These are phyloP conservation scores for Pythium sukuiense DNA, from an alignment of 352 stramenopile genomes.

Conservation along the genomic window DNA sequence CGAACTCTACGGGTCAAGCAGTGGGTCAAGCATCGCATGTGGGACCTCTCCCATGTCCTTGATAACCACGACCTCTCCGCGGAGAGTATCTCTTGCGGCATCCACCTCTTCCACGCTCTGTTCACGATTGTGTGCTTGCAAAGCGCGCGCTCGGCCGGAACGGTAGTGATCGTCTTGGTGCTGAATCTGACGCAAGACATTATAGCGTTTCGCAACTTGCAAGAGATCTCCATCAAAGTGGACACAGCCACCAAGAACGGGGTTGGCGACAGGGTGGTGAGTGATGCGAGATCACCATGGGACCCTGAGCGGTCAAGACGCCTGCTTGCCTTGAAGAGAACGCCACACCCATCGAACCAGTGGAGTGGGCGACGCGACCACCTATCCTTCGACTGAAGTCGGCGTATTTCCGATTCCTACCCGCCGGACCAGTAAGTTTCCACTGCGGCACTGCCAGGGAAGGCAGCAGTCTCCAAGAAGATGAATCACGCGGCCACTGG, in stretches of 20 bases:
- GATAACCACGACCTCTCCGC: constrained; percentile 31
- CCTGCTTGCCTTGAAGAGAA: too few species aligned
- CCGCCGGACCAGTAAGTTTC: too few species aligned
- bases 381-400: background rate
- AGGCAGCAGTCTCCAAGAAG: too few species aligned
- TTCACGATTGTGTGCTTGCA: constrained; percentile 41
- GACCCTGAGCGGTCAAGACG: too few species aligned
- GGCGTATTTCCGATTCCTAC: background rate
- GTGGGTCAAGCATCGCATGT: constrained; percentile 14
- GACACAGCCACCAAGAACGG: too few species aligned
- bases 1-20: constrained; percentile 31
- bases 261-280: too few species aligned
- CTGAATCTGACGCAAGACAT: constrained; percentile 28
- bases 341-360: too few species aligned
- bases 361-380: background rate
- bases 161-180: constrained; percentile 24
- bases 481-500: background rate
- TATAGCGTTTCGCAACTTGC: background rate
- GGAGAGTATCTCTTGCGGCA: constrained; percentile 14
- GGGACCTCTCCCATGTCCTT: constrained; percentile 23
- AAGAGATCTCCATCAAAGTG: background rate
- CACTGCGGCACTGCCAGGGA: too few species aligned
- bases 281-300: too few species aligned
- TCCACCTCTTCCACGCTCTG: constrained; percentile 36
- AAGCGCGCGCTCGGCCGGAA: constrained; percentile 34